phyloP scores from a whole-genome alignment of 2,329 filamentous ascomycete species.

The Rhytidhysteron rufulum region DNA sequence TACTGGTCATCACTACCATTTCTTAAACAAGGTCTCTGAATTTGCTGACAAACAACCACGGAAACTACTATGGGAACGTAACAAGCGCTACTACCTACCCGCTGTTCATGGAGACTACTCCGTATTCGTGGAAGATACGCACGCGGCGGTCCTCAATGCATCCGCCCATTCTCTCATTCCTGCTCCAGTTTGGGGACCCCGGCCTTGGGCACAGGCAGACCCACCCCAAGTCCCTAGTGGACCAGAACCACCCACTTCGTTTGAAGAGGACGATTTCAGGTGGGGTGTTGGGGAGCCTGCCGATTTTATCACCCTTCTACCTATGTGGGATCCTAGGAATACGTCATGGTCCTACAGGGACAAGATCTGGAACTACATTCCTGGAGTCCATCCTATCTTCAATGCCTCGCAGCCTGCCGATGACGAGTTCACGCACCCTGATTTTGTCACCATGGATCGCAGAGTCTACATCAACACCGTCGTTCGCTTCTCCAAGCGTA shows the following conservation, averaged over 20 bases:
- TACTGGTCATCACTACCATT: slow-evolving; percentile 77
- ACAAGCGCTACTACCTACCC: slow-evolving; percentile 55
- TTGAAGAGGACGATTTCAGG: slow-evolving; percentile 74
- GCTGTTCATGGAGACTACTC: slow-evolving; percentile 49
- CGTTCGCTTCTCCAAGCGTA: slow-evolving; percentile 73
- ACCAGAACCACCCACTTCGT: slow-evolving; percentile 64
- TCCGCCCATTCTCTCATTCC: slow-evolving; percentile 37
- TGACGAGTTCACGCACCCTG: slow-evolving; percentile 50
- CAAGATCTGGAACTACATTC: slow-evolving; percentile 49
- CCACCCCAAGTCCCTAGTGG: slow-evolving; percentile 75
- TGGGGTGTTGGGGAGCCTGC: slow-evolving; percentile 92
- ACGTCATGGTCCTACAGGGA: slow-evolving; percentile 68
- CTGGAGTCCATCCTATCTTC: slow-evolving; percentile 68
- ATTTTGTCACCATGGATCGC: slow-evolving; percentile 55
- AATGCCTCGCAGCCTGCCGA: slow-evolving; percentile 72
- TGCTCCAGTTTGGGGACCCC: slow-evolving; percentile 78
- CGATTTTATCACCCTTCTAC: slow-evolving; percentile 87
- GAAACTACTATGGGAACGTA: slow-evolving; percentile 58
- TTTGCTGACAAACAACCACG: slow-evolving; percentile 54
- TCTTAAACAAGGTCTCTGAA: slow-evolving; percentile 61
- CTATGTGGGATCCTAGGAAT: slow-evolving; percentile 83
- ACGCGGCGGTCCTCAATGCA: slow-evolving; percentile 38
- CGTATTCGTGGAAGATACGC: slow-evolving; percentile 41
- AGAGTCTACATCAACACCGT: slow-evolving; percentile 87
- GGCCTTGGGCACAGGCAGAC: slow-evolving; percentile 53